phyloP scores from a whole-genome alignment of 2,329 filamentous ascomycete species.

The Xylariaceae sp. region DNA sequence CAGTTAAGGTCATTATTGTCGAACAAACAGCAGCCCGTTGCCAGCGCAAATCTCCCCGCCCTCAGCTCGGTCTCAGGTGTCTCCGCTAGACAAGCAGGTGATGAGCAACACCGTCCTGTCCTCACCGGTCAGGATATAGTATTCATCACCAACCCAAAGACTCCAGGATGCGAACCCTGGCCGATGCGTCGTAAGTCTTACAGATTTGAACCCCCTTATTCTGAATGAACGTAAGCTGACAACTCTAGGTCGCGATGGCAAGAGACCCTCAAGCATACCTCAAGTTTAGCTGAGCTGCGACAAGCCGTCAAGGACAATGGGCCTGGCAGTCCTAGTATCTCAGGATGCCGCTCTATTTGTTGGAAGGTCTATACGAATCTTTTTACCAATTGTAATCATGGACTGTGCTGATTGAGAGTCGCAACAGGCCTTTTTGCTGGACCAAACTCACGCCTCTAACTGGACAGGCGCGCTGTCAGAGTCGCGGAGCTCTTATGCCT shows the following conservation, averaged over 20 bases:
- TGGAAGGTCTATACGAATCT: constrained; percentile 64
- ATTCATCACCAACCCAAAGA: not conserved
- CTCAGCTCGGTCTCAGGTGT: not conserved
- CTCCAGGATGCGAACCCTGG: constrained; percentile 31
- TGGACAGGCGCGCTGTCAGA: constrained; percentile 66
- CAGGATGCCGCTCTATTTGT: constrained; percentile 77
- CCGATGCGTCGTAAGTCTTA: constrained; percentile 30
- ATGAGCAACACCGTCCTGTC: constrained; percentile 6
- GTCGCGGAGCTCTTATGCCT: constrained; percentile 67
- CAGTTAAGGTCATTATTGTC: too few species aligned
- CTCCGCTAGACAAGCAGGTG: not conserved
- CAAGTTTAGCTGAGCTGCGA: constrained; percentile 56
- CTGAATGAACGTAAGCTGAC: constrained; percentile 2
- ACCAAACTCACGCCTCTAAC: constrained; percentile 58
- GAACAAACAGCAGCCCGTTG: too few species aligned
- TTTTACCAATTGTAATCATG: not conserved
- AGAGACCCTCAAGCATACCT: constrained; percentile 53
- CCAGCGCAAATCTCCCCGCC: not conserved
- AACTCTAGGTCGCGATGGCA: constrained; percentile 60
- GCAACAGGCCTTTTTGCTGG: constrained; percentile 72
- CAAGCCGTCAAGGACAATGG: constrained; percentile 58
- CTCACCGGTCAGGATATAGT: not conserved
- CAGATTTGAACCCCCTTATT: not conserved
- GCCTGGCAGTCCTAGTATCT: constrained; percentile 56
- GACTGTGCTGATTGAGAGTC: constrained; percentile 6